Conservation (phyloP, 148 eudicot genomes). For the Beta vulgaris region DNA sequence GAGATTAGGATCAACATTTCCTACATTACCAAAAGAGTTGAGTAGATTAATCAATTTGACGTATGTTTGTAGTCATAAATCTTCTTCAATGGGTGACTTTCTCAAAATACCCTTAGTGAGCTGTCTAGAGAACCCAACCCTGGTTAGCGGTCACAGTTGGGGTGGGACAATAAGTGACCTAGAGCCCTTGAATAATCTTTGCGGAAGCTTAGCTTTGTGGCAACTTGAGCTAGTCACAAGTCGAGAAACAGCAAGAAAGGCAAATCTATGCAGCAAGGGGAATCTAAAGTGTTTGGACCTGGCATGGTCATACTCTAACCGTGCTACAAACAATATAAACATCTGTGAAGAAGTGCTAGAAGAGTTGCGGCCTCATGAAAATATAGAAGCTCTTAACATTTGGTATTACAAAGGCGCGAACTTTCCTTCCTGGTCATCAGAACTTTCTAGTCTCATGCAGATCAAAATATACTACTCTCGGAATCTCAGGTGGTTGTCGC, state of each 20-base stretch:
- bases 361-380: slow-evolving; percentile 18
- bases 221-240: slow-evolving; percentile 2
- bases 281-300: slow-evolving; percentile 7
- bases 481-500: slow-evolving; percentile 1
- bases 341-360: slow-evolving; percentile 12
- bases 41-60: slow-evolving; percentile 4
- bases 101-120: background rate
- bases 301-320: slow-evolving; percentile 2
- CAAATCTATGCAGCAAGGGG: background rate
- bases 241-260: slow-evolving; percentile 11
- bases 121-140: too few species aligned
- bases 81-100: background rate
- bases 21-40: background rate
- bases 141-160: background rate
- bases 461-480: slow-evolving; percentile 2
- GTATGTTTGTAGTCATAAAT: background rate
- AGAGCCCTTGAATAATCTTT: background rate
- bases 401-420: background rate
- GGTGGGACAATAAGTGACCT: slow-evolving; percentile 13
- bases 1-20: background rate
- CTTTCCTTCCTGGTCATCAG: background rate
- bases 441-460: background rate
- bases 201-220: slow-evolving; percentile 13
- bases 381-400: slow-evolving; percentile 1
- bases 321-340: background rate